Conservation (phyloP, 768 basidiomycete genomes). For the Russula lepida region DNA sequence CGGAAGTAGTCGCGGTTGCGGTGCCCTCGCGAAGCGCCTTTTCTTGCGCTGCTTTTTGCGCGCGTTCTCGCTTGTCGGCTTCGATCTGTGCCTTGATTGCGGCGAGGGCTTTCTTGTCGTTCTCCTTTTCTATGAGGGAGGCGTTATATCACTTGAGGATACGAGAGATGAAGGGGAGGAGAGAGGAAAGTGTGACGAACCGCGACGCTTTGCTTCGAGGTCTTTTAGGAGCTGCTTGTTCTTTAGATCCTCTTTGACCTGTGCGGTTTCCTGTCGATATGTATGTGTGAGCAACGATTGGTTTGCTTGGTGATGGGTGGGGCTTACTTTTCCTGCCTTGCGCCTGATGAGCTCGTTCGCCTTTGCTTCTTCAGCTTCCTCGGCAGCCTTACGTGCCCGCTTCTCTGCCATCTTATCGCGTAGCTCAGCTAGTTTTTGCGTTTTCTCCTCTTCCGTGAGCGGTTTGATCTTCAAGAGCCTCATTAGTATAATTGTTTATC, state of each 20-base stretch:
- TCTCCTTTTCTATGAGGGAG: constrained; percentile 64
- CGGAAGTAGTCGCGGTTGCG: constrained; percentile 25
- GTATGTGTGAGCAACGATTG: background rate
- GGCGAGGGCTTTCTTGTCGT: constrained; percentile 77
- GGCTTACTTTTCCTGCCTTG: constrained; percentile 69
- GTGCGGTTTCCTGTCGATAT: constrained; percentile 49
- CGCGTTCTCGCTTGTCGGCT: constrained; percentile 82
- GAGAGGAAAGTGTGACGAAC: constrained; percentile 34
- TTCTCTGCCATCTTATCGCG: constrained; percentile 74
- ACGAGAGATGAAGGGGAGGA: background rate
- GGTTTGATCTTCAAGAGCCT: constrained; percentile 63
- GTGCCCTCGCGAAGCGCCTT: constrained; percentile 84
- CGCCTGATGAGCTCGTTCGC: constrained; percentile 73
- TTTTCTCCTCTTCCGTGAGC: constrained; percentile 90
- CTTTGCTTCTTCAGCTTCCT: constrained; percentile 65
- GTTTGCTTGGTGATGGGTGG: background rate
- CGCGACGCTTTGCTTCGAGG: constrained; percentile 70
- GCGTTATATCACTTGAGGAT: background rate
- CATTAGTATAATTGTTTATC: background rate
- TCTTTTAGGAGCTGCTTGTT: constrained; percentile 77
- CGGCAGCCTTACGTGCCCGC: constrained; percentile 57
- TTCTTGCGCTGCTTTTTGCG: constrained; percentile 81
- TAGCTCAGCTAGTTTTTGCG: constrained; percentile 70
- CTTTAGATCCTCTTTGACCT: constrained; percentile 68
- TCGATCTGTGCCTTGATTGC: constrained; percentile 92